A percentile compares a stretch with the other conserved stretches of the same genome.
Conservation (phyloP, 495 filamentous ascomycete species). For the Melanomma pulvis-pyrius region DNA sequence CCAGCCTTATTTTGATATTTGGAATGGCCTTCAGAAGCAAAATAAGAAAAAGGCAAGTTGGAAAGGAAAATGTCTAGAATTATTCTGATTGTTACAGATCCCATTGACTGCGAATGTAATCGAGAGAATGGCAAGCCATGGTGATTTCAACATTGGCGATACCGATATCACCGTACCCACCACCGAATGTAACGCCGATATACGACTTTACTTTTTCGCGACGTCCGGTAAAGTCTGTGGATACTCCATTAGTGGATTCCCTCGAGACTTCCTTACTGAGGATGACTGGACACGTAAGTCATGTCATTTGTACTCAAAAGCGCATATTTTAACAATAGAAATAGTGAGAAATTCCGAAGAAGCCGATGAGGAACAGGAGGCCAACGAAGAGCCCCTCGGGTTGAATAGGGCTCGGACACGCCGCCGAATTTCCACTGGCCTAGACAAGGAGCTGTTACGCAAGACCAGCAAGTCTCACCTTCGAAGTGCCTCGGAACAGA, state of each 20-base stretch:
- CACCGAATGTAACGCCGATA: neutral
- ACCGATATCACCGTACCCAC: neutral
- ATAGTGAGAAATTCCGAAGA: neutral
- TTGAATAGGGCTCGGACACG: neutral
- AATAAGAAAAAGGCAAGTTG: neutral
- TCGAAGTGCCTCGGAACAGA: constrained; percentile 3
- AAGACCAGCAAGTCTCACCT: neutral
- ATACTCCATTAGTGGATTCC: constrained; percentile 1
- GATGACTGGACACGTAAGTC: constrained; percentile 3
- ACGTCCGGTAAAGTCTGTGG: neutral
- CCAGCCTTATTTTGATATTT: constrained; percentile 12
- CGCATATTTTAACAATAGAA: neutral
- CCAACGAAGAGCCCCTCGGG: neutral
- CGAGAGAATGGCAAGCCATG: constrained; percentile 10
- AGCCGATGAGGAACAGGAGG: neutral
- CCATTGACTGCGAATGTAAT: neutral
- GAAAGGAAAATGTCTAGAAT: neutral
- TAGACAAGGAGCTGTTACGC: neutral
- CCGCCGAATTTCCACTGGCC: neutral
- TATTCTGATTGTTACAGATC: neutral
- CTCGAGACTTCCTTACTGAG: constrained; percentile 2
- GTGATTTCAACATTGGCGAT: constrained; percentile 2
- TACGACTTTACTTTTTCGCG: neutral
- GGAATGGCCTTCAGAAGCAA: neutral
- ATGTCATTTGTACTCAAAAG: neutral